These are phyloP conservation scores for Cystofilobasidium macerans DNA, from an alignment of 768 basidiomycete genomes.

Conservation along the genomic window DNA sequence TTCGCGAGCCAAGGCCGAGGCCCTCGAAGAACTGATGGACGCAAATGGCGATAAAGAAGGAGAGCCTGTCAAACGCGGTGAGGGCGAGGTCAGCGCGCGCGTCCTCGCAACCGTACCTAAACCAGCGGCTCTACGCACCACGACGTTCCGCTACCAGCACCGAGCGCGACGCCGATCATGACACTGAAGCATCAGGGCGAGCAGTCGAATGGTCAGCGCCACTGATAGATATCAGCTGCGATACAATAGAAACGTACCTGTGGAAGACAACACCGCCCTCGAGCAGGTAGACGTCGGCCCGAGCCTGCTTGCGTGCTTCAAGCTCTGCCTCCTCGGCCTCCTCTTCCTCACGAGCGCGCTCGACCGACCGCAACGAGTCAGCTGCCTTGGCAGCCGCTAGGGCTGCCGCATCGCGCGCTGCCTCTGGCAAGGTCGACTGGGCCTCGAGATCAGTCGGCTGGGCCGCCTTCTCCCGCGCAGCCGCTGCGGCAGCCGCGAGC, in stretches of 20 bases:
- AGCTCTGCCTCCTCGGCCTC: not conserved
- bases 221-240: too few species aligned
- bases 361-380: too few species aligned
- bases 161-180: conserved; percentile 39
- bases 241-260: not conserved
- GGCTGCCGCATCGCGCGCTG: too few species aligned
- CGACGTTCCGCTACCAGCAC: conserved; percentile 28
- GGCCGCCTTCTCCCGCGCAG: too few species aligned
- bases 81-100: not conserved
- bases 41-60: conserved; percentile 36
- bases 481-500: too few species aligned
- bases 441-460: too few species aligned
- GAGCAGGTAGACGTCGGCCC: conserved; percentile 30
- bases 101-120: not conserved
- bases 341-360: not conserved
- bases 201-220: too few species aligned
- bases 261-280: conserved; percentile 33
- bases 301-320: conserved; percentile 29
- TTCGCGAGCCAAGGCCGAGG: conserved; percentile 33
- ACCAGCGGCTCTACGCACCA: not conserved
- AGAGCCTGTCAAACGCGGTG: conserved; percentile 31
- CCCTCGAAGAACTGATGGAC: conserved; percentile 30
- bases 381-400: too few species aligned
- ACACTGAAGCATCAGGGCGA: conserved; percentile 26
- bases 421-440: too few species aligned